Evolutionary conservation across 495 filamentous ascomycete genomes (phyloP).

Genomic region (Lepraria neglecta): DNA sequence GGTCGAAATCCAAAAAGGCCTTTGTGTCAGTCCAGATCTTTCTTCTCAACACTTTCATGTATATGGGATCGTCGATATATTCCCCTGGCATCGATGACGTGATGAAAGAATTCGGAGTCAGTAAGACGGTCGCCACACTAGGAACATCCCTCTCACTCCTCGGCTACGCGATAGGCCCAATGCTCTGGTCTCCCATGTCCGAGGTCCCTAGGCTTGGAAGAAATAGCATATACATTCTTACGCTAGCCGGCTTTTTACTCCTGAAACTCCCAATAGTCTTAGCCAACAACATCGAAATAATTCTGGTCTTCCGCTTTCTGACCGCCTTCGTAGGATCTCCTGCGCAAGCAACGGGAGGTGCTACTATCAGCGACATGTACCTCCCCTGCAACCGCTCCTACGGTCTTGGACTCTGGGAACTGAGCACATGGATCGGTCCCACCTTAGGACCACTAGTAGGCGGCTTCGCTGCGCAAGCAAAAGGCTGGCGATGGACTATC

Average conservation of each 20-base stretch:
- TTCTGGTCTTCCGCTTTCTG: slow-evolving; percentile 28
- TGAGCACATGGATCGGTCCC: slow-evolving; percentile 73
- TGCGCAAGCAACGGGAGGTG: slow-evolving; percentile 30
- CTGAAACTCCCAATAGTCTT: slow-evolving; percentile 41
- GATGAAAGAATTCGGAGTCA: slow-evolving; percentile 39
- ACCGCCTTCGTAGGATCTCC: slow-evolving; percentile 31
- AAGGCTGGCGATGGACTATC: slow-evolving; percentile 84
- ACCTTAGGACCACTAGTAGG: slow-evolving; percentile 74
- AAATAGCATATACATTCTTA: slow-evolving; percentile 42
- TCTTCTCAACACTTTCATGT: slow-evolving; percentile 38
- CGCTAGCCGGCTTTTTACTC: slow-evolving; percentile 42
- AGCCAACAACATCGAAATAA: slow-evolving; percentile 37
- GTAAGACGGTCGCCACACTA: slow-evolving; percentile 38
- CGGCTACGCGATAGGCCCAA: slow-evolving; percentile 39
- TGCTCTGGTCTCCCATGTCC: slow-evolving; percentile 46
- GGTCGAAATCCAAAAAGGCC: slow-evolving; percentile 34
- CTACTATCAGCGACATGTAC: slow-evolving; percentile 60
- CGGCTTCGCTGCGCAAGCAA: slow-evolving; percentile 61
- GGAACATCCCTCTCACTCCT: slow-evolving; percentile 44
- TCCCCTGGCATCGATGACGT: slow-evolving; percentile 33
- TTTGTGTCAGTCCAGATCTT: slow-evolving; percentile 41
- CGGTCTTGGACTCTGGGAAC: slow-evolving; percentile 71
- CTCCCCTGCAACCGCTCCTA: slow-evolving; percentile 67
- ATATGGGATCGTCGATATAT: slow-evolving; percentile 42
- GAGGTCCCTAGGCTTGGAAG: slow-evolving; percentile 45